Evolutionary conservation across 2,329 filamentous ascomycete genomes (phyloP), one percentile per base, ranked within the genome.

Genomic region (Drechslerella dactyloides): DNA sequence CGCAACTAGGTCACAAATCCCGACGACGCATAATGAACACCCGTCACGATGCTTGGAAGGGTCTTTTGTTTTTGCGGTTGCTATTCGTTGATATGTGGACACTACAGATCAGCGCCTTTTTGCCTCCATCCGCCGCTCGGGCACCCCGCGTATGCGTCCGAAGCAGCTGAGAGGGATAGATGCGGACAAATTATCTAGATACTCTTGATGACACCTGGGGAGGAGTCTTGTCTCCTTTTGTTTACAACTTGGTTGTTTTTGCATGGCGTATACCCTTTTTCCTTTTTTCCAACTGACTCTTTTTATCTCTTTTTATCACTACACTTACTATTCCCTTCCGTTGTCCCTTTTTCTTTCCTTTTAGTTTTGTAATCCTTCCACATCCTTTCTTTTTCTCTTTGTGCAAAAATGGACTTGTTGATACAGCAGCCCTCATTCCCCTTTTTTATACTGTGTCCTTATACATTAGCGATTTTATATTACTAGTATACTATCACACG

Each of bases 401-500:
- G 37, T 42, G 65, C 58, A 58, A 69, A n/a, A 69, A 69, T 69
- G 65, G 65, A 63, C 57, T 52, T 62, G 59, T 62, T 70, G 50
- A 64, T 64, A 62, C 58, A 64, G 59, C 66, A n/a, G n/a, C 58
- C 63, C 59, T 42, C 54, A 42, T 55, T 61, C 42, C 52, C 51
- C 52, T 56, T 51, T 51, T 64, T 64, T 33, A 33, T 33, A 3
- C 8, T 64, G 66, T 70, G 53, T 30, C 42, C 54, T 42, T 70
- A 70, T 64, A 70, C 66, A 64, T 70, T 70, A 70, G 66, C 66
- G 66, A 60, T 70, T 8, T 64, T 55, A n/a, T n/a, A n/a, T n/a
- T n/a, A n/a, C n/a, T n/a, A n/a, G n/a, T n/a, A n/a, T 57, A 58
- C 64, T 24, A 17, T 33, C 56, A 56, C 19, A 60, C 58, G 44